Evolutionary conservation across 2,329 filamentous ascomycete species (phyloP).

Genomic region (Zarea fungicola): DNA sequence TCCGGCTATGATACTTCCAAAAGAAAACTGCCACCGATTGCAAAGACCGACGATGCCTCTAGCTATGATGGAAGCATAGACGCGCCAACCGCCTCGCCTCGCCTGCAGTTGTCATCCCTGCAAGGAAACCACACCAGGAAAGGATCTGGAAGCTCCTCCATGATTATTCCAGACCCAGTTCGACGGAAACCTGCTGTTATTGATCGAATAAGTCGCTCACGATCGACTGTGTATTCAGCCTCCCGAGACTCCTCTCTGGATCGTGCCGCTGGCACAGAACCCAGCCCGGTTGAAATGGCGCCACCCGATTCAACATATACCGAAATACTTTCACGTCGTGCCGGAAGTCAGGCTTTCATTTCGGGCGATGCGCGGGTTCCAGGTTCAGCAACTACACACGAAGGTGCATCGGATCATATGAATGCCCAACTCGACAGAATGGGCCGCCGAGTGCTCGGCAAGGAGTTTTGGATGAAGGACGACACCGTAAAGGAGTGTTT

Average conservation of each 20-base stretch:
- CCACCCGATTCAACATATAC: conserved; percentile 55
- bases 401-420: conserved; percentile 53
- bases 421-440: conserved; percentile 63
- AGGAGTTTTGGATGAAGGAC: conserved; percentile 99
- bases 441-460: conserved; percentile 81
- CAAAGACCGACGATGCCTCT: conserved; percentile 38
- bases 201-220: conserved; percentile 47
- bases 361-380: conserved; percentile 48
- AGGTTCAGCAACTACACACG: conserved; percentile 48
- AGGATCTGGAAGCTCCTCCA: conserved; percentile 29
- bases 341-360: conserved; percentile 38
- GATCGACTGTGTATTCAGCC: conserved; percentile 35
- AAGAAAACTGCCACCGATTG: conserved; percentile 28
- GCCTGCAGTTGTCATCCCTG: conserved; percentile 22
- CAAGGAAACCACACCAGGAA: conserved; percentile 32
- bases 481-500: conserved; percentile 98
- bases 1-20: conserved; percentile 36
- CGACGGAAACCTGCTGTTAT: conserved; percentile 47
- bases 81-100: conserved; percentile 24
- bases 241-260: conserved; percentile 58
- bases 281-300: conserved; percentile 53
- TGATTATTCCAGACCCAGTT: conserved; percentile 33
- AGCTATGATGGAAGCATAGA: conserved; percentile 43
- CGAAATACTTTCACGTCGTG: conserved; percentile 48
- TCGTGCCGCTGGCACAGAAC: conserved; percentile 46